Conservation (phyloP, 305 asterid genomes). For the Solanum chacoense region DNA sequence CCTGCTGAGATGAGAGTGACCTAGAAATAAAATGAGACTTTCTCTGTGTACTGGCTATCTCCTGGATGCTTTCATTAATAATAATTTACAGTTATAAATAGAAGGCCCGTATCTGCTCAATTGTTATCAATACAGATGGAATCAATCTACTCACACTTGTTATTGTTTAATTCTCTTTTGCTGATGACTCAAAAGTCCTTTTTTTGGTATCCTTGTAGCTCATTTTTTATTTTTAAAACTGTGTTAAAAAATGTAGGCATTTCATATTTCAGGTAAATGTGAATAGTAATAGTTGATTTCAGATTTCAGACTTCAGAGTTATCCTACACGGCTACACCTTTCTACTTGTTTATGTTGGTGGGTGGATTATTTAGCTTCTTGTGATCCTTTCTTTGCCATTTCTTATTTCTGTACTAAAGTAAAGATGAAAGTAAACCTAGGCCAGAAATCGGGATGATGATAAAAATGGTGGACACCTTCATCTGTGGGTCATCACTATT, state of each 20-base stretch:
- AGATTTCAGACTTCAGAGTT: too few relatives aligned
- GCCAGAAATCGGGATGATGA: background rate
- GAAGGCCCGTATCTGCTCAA: background rate
- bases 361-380: background rate
- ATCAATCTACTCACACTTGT: background rate
- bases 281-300: background rate
- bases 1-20: background rate
- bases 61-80: background rate
- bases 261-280: background rate
- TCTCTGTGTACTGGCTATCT: background rate
- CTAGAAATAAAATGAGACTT: background rate
- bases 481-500: background rate
- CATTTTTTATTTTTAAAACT: background rate
- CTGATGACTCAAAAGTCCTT: background rate
- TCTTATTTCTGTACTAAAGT: background rate
- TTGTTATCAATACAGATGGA: background rate
- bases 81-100: background rate
- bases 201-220: background rate
- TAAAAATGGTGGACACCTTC: background rate
- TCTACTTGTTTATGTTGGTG: background rate
- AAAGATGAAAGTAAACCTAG: background rate
- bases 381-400: background rate
- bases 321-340: too few relatives aligned
- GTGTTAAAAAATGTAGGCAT: background rate
- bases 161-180: background rate